Conservation (phyloP, 768 basidiomycete genomes). For the Xerocomus potaroensis region DNA sequence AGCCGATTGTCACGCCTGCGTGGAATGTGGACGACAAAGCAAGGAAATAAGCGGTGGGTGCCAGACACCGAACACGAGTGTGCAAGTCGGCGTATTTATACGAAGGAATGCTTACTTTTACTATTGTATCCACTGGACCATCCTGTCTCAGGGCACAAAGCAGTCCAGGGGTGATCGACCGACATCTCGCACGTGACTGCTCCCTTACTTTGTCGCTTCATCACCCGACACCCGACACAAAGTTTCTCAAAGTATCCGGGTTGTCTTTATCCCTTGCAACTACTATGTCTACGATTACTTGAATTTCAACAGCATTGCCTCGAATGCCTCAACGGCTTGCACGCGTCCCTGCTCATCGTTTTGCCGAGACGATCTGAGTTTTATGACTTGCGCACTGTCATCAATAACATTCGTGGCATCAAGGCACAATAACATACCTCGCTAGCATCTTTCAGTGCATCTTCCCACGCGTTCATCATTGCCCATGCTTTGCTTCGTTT, state of each 20-base stretch:
- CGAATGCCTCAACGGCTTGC: slow-evolving; percentile 1
- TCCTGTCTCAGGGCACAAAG: slow-evolving; percentile 19
- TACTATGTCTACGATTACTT: no score
- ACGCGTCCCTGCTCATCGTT: slow-evolving; percentile 1
- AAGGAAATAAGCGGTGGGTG: slow-evolving; percentile 1
- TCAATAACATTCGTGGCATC: neutral
- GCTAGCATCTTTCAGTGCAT: neutral
- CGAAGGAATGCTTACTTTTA: no score
- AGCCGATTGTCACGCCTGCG: slow-evolving; percentile 14
- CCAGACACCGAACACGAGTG: slow-evolving; percentile 1
- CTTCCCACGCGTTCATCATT: neutral
- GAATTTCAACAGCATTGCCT: slow-evolving; percentile 1
- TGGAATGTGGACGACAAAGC: neutral
- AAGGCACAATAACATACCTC: neutral
- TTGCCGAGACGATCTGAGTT: neutral
- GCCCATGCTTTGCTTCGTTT: slow-evolving; percentile 1
- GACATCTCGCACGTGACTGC: neutral
- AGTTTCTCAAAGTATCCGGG: no score
- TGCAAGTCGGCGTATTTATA: slow-evolving; percentile 13
- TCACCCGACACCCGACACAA: no score
- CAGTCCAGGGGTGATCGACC: neutral
- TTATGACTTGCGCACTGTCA: slow-evolving; percentile 6
- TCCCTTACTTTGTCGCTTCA: no score
- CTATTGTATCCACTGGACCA: neutral
- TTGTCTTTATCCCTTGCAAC: no score